These are phyloP conservation scores for Lupinus albus DNA, from an alignment of 306 rosid genomes.

Conservation along the genomic window DNA sequence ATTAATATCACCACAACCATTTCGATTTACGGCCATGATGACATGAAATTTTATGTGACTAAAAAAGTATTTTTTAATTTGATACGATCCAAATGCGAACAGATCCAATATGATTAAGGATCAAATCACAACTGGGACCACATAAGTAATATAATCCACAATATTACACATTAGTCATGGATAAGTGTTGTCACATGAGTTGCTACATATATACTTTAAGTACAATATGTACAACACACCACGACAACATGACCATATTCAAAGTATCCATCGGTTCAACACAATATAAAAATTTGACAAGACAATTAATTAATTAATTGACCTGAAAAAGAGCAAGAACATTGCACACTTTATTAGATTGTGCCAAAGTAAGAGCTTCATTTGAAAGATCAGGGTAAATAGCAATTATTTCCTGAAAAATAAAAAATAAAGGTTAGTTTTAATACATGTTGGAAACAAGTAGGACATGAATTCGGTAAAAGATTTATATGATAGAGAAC, in stretches of 20 bases:
- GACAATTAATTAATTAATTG: too few species aligned
- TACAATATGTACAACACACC: background rate
- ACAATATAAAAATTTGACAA: background rate
- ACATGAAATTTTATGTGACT: too few species aligned
- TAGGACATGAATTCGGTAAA: background rate
- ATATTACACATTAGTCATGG: too few species aligned
- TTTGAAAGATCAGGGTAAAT: constrained; percentile 78
- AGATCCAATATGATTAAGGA: too few species aligned
- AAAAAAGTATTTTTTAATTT: too few species aligned
- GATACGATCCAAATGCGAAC: too few species aligned
- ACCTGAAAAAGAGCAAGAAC: constrained; percentile 97
- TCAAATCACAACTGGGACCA: too few species aligned
- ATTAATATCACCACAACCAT: too few species aligned
- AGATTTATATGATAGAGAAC: too few species aligned
- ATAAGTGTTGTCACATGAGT: too few species aligned
- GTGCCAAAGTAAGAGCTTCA: constrained; percentile 67
- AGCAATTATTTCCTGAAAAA: constrained; percentile 74
- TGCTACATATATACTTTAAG: background rate
- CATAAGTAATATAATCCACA: too few species aligned
- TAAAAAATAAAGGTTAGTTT: background rate
- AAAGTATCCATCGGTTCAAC: background rate
- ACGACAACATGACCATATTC: background rate
- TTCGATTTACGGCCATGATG: too few species aligned
- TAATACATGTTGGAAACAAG: background rate
- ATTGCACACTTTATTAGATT: constrained; percentile 89